Percentiles rank a stretch among this genome's conserved stretches.
phyloP scores from a whole-genome alignment of 2,329 filamentous ascomycete species.

The Eurotiales sp. region DNA sequence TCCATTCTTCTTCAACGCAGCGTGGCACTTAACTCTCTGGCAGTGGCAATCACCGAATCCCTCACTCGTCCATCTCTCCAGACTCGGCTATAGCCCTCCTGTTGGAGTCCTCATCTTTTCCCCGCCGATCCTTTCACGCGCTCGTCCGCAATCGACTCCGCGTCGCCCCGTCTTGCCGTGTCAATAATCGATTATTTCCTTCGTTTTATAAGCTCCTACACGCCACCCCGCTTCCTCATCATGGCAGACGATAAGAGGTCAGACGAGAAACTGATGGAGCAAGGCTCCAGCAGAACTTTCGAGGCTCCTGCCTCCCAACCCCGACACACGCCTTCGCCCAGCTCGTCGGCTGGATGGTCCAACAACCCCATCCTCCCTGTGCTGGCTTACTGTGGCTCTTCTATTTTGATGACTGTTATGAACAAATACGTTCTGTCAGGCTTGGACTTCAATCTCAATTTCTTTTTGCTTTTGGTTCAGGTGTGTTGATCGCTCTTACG shows the following conservation, averaged over 20 bases:
- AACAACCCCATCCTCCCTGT: constrained; percentile 80
- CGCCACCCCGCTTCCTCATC: constrained; percentile 28
- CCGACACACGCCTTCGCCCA: background rate
- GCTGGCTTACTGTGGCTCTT: constrained; percentile 85
- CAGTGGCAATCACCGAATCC: no score
- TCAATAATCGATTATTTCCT: no score
- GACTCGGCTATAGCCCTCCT: no score
- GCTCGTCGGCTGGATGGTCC: constrained; percentile 44
- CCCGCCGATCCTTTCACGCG: background rate
- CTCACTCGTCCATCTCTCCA: no score
- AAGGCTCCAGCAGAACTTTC: constrained; percentile 28
- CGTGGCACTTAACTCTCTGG: no score
- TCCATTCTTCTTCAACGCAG: no score
- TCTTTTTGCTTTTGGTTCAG: constrained; percentile 89
- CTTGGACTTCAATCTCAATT: constrained; percentile 88
- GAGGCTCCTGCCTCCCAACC: constrained; percentile 1
- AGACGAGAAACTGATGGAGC: constrained; percentile 57
- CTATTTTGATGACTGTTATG: constrained; percentile 99
- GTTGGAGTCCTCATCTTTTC: no score
- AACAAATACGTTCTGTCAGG: constrained; percentile 98
- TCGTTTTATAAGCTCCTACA: no score
- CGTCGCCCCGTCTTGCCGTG: constrained; percentile 7
- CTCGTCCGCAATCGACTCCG: background rate
- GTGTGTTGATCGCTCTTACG: constrained; percentile 51
- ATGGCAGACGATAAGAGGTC: constrained; percentile 92